These are phyloP conservation scores for Penicillium salamii DNA, from an alignment of 495 filamentous ascomycete genomes.

Conservation along the genomic window DNA sequence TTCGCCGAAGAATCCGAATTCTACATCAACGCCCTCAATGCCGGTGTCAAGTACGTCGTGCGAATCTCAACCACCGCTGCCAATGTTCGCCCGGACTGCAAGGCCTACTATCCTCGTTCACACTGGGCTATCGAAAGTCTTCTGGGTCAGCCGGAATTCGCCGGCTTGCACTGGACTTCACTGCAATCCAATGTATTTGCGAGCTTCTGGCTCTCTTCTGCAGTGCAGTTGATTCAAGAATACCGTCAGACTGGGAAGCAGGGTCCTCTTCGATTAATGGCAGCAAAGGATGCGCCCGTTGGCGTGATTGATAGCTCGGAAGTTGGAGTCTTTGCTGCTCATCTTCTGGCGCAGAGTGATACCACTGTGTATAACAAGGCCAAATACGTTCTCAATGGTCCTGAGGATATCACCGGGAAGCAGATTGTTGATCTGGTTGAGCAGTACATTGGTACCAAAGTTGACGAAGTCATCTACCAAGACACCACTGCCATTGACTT, in stretches of 20 bases:
- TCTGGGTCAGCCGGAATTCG: constrained; percentile 36
- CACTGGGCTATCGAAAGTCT: constrained; percentile 49
- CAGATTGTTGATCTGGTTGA: constrained; percentile 41
- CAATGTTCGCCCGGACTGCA: constrained; percentile 38
- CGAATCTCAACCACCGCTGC: constrained; percentile 46
- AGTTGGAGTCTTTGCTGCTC: constrained; percentile 38
- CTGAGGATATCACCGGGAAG: constrained; percentile 38
- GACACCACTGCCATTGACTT: constrained; percentile 34
- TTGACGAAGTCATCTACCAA: constrained; percentile 36
- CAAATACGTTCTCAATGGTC: constrained; percentile 44
- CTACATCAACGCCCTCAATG: constrained; percentile 33
- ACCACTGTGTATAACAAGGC: constrained; percentile 31
- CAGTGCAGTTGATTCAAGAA: constrained; percentile 29
- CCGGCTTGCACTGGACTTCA: constrained; percentile 43
- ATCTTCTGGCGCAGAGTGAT: constrained; percentile 34
- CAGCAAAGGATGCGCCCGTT: constrained; percentile 31
- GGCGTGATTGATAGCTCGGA: constrained; percentile 39
- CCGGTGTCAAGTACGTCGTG: constrained; percentile 46
- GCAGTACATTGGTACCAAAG: constrained; percentile 31
- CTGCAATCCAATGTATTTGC: constrained; percentile 44
- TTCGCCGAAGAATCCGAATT: constrained; percentile 45
- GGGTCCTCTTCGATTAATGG: constrained; percentile 22
- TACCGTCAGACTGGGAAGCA: constrained; percentile 40
- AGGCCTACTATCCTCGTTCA: constrained; percentile 38
- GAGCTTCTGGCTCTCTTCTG: constrained; percentile 16